Conservation (phyloP, 2,329 filamentous ascomycete species). For the Fusarium tanahbumbuense region DNA sequence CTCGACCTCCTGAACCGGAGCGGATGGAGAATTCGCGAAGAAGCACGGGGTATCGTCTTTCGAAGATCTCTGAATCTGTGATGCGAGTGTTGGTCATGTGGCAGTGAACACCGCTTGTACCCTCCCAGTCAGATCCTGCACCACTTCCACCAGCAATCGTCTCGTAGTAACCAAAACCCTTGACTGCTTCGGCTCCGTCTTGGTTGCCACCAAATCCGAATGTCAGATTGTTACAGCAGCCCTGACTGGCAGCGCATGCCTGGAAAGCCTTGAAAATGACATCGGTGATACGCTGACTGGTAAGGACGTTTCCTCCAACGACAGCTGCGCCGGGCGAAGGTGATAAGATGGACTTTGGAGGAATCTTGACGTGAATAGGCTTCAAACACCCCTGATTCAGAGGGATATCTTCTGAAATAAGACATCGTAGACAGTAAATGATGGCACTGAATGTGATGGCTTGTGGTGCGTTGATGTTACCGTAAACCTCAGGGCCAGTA, state of each 20-base stretch:
- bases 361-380: conserved; percentile 80
- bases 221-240: conserved; percentile 85
- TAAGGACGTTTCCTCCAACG: conserved; percentile 80
- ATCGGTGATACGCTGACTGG: conserved; percentile 58
- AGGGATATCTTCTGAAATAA: conserved; percentile 85
- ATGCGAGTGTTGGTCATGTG: conserved; percentile 85
- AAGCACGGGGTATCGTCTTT: conserved; percentile 74
- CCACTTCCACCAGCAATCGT: conserved; percentile 74
- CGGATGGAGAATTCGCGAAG: conserved; percentile 77
- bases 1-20: conserved; percentile 70
- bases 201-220: conserved; percentile 75
- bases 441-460: conserved; percentile 88
- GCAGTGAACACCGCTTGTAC: conserved; percentile 58
- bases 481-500: conserved; percentile 83
- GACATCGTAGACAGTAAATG: conserved; percentile 83
- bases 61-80: conserved; percentile 63
- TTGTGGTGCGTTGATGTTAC: conserved; percentile 83
- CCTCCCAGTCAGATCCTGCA: conserved; percentile 68
- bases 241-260: conserved; percentile 82
- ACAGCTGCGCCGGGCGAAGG: conserved; percentile 83
- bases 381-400: conserved; percentile 85
- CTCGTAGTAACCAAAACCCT: conserved; percentile 66
- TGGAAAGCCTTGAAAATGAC: conserved; percentile 75
- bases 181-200: conserved; percentile 52
- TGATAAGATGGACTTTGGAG: conserved; percentile 77